Base-by-base conservation (phyloP, 306 rosid species). In the Comarum palustre region DNA sequence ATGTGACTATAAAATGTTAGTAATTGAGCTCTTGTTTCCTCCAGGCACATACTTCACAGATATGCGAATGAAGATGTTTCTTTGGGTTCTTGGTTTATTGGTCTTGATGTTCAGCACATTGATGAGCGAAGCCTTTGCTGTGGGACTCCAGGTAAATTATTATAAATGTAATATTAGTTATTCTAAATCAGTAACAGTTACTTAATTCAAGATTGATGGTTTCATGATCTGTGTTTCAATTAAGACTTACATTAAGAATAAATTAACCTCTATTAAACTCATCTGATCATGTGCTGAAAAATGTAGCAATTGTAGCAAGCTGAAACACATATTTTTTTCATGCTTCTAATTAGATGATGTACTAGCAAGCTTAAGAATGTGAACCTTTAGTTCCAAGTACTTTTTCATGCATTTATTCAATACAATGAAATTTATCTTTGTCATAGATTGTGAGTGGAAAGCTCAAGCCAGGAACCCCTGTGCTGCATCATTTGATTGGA, bases 31-130 rank as follows among this genome's bases (percentile, higher is more conserved):
- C 34, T 48, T 60, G 66, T 60, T 60, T 59, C 24, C 69, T 46
- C 19, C 6, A 86, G 90, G 72, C 86, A 79, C 79, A 74, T 83
- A 67, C 90, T 86, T 74, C 90, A 86, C 73, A 79, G 39, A 79
- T 86, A 24, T 71, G 90, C 90, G 64, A 86, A 86, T 77, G 90
- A 86, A 74, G 90, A 86, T 77, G 90, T 86, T 75, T 86, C 90
- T 58, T 36, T 86, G 55, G 90, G 90, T 67, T 86, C 90, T 50
- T 86, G 90, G 90, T 86, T 86, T 74, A 86, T 86, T 69, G 90
- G 90, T 71, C 87, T 86, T 48, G 90, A 86, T 63, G 87, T 83
- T 36, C 86, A 83, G 79, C 90, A 86, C 80, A 83, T 86, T 4
- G 90, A 86, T 57, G 90, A 86, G 71, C 67, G 84, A 55, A 86